Percentiles rank a stretch among this genome's conserved stretches.
These are phyloP conservation scores for Mycena latifolia DNA, from an alignment of 768 basidiomycete genomes.

Conservation along the genomic window DNA sequence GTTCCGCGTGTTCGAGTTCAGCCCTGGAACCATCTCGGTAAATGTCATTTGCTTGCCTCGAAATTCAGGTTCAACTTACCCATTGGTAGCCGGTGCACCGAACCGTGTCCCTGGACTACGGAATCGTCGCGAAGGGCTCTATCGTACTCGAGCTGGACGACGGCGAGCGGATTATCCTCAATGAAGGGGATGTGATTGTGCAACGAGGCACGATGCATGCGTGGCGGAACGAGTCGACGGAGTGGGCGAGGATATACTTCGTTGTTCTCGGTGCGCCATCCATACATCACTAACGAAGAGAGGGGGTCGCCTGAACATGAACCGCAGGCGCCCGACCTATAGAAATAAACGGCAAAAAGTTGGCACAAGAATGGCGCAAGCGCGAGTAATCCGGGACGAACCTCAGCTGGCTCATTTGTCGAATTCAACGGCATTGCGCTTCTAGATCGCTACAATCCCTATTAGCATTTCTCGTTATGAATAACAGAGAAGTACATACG, in stretches of 20 bases:
- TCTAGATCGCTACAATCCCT: no score
- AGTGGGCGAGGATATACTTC: slow-evolving; percentile 43
- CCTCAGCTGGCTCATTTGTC: no score
- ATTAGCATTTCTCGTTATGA: no score
- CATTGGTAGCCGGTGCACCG: slow-evolving; percentile 37
- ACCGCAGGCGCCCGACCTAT: slow-evolving; percentile 8
- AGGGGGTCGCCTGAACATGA: no score
- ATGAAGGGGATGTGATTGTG: slow-evolving; percentile 39
- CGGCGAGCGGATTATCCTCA: slow-evolving; percentile 36
- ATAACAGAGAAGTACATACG: no score
- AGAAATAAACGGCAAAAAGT: slow-evolving; percentile 12
- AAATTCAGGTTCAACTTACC: background rate
- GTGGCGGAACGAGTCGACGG: slow-evolving; percentile 40
- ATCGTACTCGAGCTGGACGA: slow-evolving; percentile 40
- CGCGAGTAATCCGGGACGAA: no score
- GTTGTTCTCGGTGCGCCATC: slow-evolving; percentile 36
- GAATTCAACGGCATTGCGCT: no score
- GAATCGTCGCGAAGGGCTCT: slow-evolving; percentile 36
- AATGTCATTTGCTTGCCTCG: background rate
- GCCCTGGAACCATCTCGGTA: slow-evolving; percentile 27
- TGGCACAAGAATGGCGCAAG: slow-evolving; percentile 17
- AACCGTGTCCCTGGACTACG: slow-evolving; percentile 41
- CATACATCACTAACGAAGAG: no score
- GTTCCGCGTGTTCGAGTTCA: slow-evolving; percentile 25
- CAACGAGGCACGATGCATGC: slow-evolving; percentile 42